Base-by-base conservation (phyloP, 2,329 filamentous ascomycete genomes). In the Talaromyces verruculosus region DNA sequence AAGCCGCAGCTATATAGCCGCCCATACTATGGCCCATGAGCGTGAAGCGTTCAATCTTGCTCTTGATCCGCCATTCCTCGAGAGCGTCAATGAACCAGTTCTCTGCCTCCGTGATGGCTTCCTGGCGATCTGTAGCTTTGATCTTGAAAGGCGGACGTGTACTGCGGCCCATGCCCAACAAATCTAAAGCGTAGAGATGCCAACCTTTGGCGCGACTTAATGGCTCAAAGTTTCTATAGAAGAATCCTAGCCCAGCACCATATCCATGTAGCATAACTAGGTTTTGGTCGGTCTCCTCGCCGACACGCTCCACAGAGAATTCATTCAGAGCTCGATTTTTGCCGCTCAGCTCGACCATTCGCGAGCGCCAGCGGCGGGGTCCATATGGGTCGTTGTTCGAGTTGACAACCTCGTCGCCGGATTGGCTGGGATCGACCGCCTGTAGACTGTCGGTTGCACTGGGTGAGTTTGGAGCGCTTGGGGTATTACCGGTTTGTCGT, bases 261-360 rank as follows among this genome's bases (percentile, higher is more conserved):
- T 99, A 99, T 68, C 95, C 95, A 76, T 99, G 95, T 4, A 99
- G 82, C 87, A 99, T 96, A 53, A 99, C 94, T 17, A 99, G 83
- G 51, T 92, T 95, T 74, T 98, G 89, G 57, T 96, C 89, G 0
- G 88, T 86, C 4, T 89, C 79, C 75, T 97, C 93, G 41, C 88
- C 92, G 0, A 92, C 81, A 60, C 93, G 85, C 80, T 97, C 92
- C 1, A 99, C 87, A 0, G 91, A 93, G 77, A 97, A 95, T 75
- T 99, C 95, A 75, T 99, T 98, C 68, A 99, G 78, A 2, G 89
- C 91, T 60, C 95, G 88, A 75, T 96, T 88, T 77, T 93, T 95
- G 63, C 95, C 95, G 17, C 89, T 88, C 65, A 99, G 83, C 69
- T 89, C 82, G 11, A 99, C 91, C 83, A 97, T 89, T 67, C 90